Conservation (phyloP, 2,329 filamentous ascomycete genomes). For the Massarina eburnea region DNA sequence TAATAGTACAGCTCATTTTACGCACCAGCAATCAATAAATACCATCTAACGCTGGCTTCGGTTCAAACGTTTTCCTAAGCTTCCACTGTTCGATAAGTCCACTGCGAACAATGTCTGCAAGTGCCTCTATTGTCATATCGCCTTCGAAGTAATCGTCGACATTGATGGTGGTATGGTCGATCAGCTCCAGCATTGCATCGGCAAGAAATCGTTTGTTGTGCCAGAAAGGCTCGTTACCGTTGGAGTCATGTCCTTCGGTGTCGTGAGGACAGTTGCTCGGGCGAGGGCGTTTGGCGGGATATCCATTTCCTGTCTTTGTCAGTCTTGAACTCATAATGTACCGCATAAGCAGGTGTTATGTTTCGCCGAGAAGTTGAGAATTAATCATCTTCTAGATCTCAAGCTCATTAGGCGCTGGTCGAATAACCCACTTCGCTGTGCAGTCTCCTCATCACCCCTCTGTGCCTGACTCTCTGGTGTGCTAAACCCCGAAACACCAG, state of each 20-base stretch:
- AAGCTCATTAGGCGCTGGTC: too few relatives aligned
- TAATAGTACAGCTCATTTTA: too few relatives aligned
- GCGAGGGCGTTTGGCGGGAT: constrained; percentile 9
- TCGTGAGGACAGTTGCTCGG: not conserved
- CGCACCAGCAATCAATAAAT: not conserved
- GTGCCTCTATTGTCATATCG: not conserved
- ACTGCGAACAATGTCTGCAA: constrained; percentile 6
- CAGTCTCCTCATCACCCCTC: not conserved
- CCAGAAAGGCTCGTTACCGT: not conserved
- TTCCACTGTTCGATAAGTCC: constrained; percentile 1
- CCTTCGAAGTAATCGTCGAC: not conserved
- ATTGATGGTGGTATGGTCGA: not conserved
- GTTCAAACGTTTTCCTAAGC: too few relatives aligned
- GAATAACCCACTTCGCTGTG: too few relatives aligned
- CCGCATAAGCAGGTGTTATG: too few relatives aligned
- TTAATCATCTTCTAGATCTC: too few relatives aligned
- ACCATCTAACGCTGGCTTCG: too few relatives aligned
- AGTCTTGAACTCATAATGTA: not conserved
- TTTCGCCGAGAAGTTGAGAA: too few relatives aligned
- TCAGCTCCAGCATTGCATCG: constrained; percentile 3
- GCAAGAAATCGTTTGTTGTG: constrained; percentile 6
- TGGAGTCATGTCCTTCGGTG: not conserved
- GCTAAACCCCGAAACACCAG: constrained; percentile 1
- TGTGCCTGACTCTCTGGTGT: constrained; percentile 1
- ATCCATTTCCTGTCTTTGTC: not conserved